A percentile compares a stretch with the other conserved stretches of the same genome.
These are phyloP conservation scores for Xylariaceae sp. DNA, from an alignment of 2,329 filamentous ascomycete genomes.

Conservation along the genomic window DNA sequence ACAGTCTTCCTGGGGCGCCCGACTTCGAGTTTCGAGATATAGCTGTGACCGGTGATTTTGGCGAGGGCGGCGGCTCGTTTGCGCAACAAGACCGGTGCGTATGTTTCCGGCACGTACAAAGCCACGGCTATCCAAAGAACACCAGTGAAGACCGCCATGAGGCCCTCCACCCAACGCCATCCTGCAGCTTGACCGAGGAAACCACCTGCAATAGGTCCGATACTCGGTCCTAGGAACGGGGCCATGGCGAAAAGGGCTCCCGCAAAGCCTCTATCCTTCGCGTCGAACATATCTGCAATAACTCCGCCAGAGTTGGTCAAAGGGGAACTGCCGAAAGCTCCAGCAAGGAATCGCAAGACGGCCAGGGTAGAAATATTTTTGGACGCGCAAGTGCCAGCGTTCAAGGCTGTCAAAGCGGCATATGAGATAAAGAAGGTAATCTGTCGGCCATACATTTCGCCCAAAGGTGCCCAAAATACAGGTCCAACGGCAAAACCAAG, in stretches of 20 bases:
- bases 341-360: constrained; percentile 66
- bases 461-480: constrained; percentile 70
- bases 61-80: constrained; percentile 59
- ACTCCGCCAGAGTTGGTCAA: constrained; percentile 64
- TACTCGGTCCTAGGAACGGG: constrained; percentile 69
- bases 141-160: constrained; percentile 69
- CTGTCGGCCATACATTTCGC: constrained; percentile 65
- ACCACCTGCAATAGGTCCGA: constrained; percentile 70
- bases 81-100: constrained; percentile 63
- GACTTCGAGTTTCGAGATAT: constrained; percentile 59
- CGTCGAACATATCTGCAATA: constrained; percentile 65
- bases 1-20: constrained; percentile 51
- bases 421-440: constrained; percentile 63
- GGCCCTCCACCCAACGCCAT: constrained; percentile 74
- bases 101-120: constrained; percentile 65
- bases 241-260: constrained; percentile 69
- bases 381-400: constrained; percentile 60
- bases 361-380: constrained; percentile 62
- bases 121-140: constrained; percentile 62
- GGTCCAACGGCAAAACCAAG: constrained; percentile 60
- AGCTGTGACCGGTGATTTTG: constrained; percentile 60
- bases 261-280: constrained; percentile 59
- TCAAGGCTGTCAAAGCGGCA: constrained; percentile 62
- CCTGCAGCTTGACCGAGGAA: constrained; percentile 69
- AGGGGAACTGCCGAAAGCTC: constrained; percentile 62